Evolutionary conservation across 2,329 filamentous ascomycete genomes (phyloP), one percentile per base, ranked within the genome.

Genomic region (Trichophyton rubrum): DNA sequence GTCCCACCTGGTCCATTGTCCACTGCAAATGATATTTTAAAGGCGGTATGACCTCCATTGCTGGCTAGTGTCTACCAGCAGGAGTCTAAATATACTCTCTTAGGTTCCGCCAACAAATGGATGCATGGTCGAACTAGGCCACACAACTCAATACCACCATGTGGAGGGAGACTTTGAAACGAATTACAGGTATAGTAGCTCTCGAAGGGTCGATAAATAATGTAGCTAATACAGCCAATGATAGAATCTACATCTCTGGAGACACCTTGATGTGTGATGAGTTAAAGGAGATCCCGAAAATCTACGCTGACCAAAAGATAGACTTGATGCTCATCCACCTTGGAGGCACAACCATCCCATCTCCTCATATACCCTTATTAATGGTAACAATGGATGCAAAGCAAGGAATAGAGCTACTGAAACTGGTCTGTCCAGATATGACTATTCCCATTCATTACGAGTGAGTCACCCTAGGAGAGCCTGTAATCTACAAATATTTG

Each of bases 331-430:
- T 87, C 11, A 76, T 84, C 1, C 85, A 88, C 63, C 72, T 87
- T 0, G 84, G 84, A 20, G 84, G 84, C 1, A 87, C 84, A 0
- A 86, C 82, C 3, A 82, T 88, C 33, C 85, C 84, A 0, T 77
- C 79, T 0, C 82, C 83, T 0, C 75, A 77, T 3, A 66, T 83
- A 68, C 82, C 82, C 51, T 70, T 86, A 62, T 62, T 86, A 24
- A 86, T 86, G 84, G 81, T 86, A 1, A 87, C 84, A 0, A 87
- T 87, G 84, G 84, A 87, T 68, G 84, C 80, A 22, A 75, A 79
- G 67, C 81, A 86, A 69, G 84, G 84, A 0, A 65, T 87, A 30
- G 72, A 84, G 71, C 68, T 87, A 63, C 80, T 87, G 68, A 73
- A 76, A 65, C 65, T 86, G 61, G 78, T 87, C 35, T 72, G 82